phyloP scores from a whole-genome alignment of 179 eudicot species.

The Corrigiola litoralis region DNA sequence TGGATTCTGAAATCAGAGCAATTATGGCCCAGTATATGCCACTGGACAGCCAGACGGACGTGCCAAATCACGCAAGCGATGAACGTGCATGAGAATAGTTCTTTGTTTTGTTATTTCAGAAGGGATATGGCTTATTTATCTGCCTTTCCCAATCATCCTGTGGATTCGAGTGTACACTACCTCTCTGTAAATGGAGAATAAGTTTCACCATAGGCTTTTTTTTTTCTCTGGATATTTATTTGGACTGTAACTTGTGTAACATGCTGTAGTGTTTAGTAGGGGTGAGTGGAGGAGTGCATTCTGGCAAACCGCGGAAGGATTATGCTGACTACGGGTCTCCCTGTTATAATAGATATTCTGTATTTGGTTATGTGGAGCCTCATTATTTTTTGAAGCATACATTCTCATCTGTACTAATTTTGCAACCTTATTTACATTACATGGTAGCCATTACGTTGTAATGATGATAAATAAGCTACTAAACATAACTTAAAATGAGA shows the following conservation, averaged over 20 bases:
- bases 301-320: not conserved
- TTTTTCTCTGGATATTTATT: conserved; percentile 7
- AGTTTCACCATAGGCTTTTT: conserved; percentile 11
- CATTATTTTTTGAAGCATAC: too few species aligned
- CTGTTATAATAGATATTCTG: not conserved
- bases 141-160: conserved; percentile 16
- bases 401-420: too few species aligned
- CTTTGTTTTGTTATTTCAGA: not conserved
- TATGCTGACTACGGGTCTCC: not conserved
- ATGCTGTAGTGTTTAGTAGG: conserved; percentile 24
- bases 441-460: too few species aligned
- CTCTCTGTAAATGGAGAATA: conserved; percentile 29
- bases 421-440: too few species aligned
- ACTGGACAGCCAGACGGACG: conserved; percentile 74
- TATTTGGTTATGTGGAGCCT: not conserved
- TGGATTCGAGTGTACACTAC: conserved; percentile 23
- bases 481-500: too few species aligned
- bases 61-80: conserved; percentile 51
- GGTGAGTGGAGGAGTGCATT: not conserved
- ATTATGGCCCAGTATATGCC: conserved; percentile 97
- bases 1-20: conserved; percentile 95
- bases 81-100: conserved; percentile 35
- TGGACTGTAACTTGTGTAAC: conserved; percentile 27
- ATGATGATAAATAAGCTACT: too few species aligned
- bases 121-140: conserved; percentile 24